Conservation (phyloP, 2,329 filamentous ascomycete genomes). For the Dactylellina drechsleri region DNA sequence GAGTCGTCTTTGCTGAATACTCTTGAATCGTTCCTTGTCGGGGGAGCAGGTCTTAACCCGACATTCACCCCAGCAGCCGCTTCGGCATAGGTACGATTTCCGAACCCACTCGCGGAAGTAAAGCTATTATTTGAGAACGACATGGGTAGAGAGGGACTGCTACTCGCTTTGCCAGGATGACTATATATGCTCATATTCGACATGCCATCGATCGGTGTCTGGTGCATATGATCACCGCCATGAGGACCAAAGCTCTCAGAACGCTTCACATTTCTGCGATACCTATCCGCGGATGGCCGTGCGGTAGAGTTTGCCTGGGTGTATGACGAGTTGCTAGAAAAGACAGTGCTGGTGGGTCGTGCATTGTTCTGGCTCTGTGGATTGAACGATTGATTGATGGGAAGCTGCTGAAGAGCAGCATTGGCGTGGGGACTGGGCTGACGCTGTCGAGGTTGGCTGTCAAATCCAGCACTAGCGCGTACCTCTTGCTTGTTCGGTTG, state of each 20-base stretch:
- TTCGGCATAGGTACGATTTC: conserved; percentile 70
- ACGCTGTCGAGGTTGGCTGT: conserved; percentile 69
- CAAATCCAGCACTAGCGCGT: conserved; percentile 63
- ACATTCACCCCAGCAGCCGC: conserved; percentile 60
- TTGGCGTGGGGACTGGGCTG: conserved; percentile 54
- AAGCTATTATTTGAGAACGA: conserved; percentile 60
- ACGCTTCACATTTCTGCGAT: conserved; percentile 56
- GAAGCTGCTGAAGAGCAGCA: conserved; percentile 62
- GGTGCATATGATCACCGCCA: conserved; percentile 62
- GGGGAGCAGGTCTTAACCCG: conserved; percentile 53
- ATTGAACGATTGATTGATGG: conserved; percentile 62
- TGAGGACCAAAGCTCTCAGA: conserved; percentile 50
- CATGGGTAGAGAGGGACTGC: conserved; percentile 52
- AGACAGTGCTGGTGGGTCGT: conserved; percentile 29
- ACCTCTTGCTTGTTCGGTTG: conserved; percentile 63
- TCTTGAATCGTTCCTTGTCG: conserved; percentile 36
- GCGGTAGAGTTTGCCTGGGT: conserved; percentile 55
- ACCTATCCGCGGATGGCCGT: conserved; percentile 58
- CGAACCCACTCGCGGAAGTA: conserved; percentile 65
- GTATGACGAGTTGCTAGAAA: conserved; percentile 37
- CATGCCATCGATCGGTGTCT: conserved; percentile 64
- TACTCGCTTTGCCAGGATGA: conserved; percentile 51
- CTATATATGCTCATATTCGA: conserved; percentile 60
- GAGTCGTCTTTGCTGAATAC: conserved; percentile 56
- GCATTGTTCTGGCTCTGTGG: conserved; percentile 64